Evolutionary conservation across 2,329 filamentous ascomycete genomes (phyloP).

Genomic region (Sclerotiophoma versabilis): DNA sequence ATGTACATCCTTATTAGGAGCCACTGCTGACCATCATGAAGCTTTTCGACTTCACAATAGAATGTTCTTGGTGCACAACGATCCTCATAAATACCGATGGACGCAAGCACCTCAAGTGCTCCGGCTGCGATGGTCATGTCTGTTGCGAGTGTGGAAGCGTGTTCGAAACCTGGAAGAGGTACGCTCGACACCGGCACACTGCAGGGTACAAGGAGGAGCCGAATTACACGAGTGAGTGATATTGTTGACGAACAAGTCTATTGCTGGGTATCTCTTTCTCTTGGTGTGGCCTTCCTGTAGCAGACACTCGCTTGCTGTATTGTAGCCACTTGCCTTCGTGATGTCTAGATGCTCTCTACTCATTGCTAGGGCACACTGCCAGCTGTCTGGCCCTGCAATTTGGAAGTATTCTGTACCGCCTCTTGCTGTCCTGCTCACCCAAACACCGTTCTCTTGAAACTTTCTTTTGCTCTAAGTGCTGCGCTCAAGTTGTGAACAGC

Average conservation of each 20-base stretch:
- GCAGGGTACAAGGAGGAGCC: neutral
- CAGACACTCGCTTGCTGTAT: neutral
- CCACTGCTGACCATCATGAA: neutral
- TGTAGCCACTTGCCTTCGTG: neutral
- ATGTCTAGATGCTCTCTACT: neutral
- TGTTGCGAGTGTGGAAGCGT: neutral
- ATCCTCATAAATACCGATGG: neutral
- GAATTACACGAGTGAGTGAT: neutral
- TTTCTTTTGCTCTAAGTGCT: neutral
- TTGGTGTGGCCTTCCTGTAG: neutral
- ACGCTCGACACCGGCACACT: neutral
- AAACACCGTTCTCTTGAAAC: neutral
- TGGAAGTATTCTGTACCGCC: too few relatives aligned
- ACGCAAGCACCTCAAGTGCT: neutral
- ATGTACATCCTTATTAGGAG: neutral
- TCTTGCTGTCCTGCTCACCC: neutral
- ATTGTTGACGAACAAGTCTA: neutral
- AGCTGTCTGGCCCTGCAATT: neutral
- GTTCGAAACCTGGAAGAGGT: neutral
- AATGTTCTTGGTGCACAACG: neutral
- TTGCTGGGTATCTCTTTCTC: conserved; percentile 13
- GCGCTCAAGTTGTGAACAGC: conserved; percentile 62
- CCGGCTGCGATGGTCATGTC: neutral
- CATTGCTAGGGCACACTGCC: neutral
- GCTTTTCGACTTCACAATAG: neutral